Evolutionary conservation across 208 protist species (phyloP).

Genomic region (Leishmania arabica): DNA sequence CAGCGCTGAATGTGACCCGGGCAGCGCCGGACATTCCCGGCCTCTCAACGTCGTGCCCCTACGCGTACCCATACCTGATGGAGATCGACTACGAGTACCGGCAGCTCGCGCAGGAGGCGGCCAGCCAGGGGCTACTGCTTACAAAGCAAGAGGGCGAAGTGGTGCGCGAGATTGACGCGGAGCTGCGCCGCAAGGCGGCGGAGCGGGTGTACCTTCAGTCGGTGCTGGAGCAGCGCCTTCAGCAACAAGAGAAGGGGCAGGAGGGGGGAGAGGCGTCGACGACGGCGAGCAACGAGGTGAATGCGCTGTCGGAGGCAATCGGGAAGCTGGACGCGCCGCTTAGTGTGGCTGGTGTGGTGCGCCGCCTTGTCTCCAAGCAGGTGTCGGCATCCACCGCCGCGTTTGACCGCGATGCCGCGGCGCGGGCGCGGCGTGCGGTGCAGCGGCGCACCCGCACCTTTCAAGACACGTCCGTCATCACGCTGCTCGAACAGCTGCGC

Average conservation of each 20-base stretch:
- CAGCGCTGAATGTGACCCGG: constrained; percentile 15
- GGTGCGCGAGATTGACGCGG: constrained; percentile 43
- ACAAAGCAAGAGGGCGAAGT: constrained; percentile 51
- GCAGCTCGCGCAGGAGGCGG: constrained; percentile 39
- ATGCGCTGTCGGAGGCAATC: constrained; percentile 20
- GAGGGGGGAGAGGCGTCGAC: background rate
- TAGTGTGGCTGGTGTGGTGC: constrained; percentile 14
- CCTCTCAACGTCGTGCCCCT: constrained; percentile 25
- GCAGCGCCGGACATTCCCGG: constrained; percentile 12
- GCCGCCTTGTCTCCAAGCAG: constrained; percentile 21
- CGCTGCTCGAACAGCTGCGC: constrained; percentile 30
- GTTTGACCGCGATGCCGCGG: constrained; percentile 21
- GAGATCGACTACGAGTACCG: constrained; percentile 65
- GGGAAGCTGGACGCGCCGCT: constrained; percentile 13
- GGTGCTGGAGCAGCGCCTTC: constrained; percentile 21
- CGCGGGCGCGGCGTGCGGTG: constrained; percentile 15
- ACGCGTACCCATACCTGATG: constrained; percentile 47
- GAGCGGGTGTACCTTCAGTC: constrained; percentile 24
- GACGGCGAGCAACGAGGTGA: constrained; percentile 2
- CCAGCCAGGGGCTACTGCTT: constrained; percentile 38
- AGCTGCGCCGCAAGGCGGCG: constrained; percentile 29
- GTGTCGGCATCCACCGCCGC: constrained; percentile 8
- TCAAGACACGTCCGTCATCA: constrained; percentile 21
- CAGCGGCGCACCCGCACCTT: constrained; percentile 34
- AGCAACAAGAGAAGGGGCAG: background rate